Base-by-base conservation (phyloP, 371 early-diverging fungal species). In the Mycotypha africana region DNA sequence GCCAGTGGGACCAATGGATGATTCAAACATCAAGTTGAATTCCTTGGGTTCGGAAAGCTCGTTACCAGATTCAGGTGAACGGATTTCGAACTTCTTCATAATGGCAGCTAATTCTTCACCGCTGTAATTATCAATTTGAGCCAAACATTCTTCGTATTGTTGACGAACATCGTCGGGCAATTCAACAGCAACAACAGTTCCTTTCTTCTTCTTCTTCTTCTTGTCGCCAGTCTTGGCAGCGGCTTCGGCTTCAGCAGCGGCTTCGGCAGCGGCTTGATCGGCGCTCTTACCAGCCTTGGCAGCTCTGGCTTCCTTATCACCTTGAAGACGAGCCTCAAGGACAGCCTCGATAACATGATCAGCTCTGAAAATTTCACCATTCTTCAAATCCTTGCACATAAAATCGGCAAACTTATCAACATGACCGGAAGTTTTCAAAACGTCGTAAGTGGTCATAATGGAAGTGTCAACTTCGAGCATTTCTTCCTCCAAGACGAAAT, bases 11-110 rank as follows among this genome's bases (percentile, higher is more conserved):
- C 99, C 99, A 70, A 99, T 98, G 66, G 79, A 85, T 38, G 93
- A 96, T 42, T 89, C 91, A 62, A 99, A 99, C 99, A 99, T 99
- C 49, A 99, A 82, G 82, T 99, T 99, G 85, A 99, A 99, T 53
- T 88, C 87, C 36, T 83, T 88, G 25, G 95, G 95, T 30, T 82
- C 79, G 10, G 94, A 86, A n/a, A 97, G 74, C 33, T 89, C 85
- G 66, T 95, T 94, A 56, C 88, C 89, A 45, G 94, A 85, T 49
- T 91, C 92, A 24, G 95, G 95, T 15, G 95, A 88, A 46, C 89
- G 86, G 58, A 99, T 94, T 50, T 90, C 83, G 53, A 88, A 84
- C 47, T 82, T 80, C 53, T 76, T 68, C 62, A 99, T 95, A 38
- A 98, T 77, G 49, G 85, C 86, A 56, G 84, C 87, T 42, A 99